A percentile compares a stretch with the other conserved stretches of the same genome.
Conservation (phyloP, 768 basidiomycete species). For the Hortiboletus campestris region DNA sequence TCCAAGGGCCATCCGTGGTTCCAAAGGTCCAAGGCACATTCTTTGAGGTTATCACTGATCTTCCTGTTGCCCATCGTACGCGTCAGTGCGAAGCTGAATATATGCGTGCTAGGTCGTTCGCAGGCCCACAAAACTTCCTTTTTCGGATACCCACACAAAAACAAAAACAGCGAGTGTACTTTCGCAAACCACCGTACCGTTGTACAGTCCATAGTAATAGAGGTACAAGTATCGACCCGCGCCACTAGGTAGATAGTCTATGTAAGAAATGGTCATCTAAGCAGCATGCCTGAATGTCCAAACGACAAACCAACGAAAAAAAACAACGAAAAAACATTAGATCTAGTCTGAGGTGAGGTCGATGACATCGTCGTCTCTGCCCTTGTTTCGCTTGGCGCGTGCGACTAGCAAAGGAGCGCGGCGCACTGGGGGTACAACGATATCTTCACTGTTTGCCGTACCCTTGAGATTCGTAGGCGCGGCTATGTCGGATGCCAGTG, state of each 20-base stretch:
- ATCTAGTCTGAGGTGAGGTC: conserved; percentile 38
- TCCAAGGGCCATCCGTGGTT: too few relatives aligned
- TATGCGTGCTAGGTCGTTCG: too few relatives aligned
- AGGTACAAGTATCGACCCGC: background rate
- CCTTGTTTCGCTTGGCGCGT: conserved; percentile 14
- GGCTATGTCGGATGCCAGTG: background rate
- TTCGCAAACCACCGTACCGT: too few relatives aligned
- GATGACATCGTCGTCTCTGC: conserved; percentile 33
- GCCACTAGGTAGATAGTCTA: background rate
- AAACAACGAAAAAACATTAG: background rate
- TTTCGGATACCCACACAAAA: too few relatives aligned
- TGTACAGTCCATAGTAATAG: background rate
- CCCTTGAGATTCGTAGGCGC: background rate
- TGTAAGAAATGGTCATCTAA: background rate
- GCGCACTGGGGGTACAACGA: background rate
- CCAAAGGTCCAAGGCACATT: too few relatives aligned
- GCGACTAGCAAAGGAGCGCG: conserved; percentile 23
- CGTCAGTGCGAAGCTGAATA: too few relatives aligned
- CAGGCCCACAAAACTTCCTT: too few relatives aligned
- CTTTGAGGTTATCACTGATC: too few relatives aligned
- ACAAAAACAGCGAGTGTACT: too few relatives aligned
- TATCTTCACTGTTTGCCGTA: background rate
- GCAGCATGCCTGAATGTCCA: background rate
- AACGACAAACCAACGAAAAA: background rate
- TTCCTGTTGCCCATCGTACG: too few relatives aligned